Percentiles rank a stretch among this genome's conserved stretches.
Evolutionary conservation across 768 basidiomycete species (phyloP).

Genomic region (Chiua virens): DNA sequence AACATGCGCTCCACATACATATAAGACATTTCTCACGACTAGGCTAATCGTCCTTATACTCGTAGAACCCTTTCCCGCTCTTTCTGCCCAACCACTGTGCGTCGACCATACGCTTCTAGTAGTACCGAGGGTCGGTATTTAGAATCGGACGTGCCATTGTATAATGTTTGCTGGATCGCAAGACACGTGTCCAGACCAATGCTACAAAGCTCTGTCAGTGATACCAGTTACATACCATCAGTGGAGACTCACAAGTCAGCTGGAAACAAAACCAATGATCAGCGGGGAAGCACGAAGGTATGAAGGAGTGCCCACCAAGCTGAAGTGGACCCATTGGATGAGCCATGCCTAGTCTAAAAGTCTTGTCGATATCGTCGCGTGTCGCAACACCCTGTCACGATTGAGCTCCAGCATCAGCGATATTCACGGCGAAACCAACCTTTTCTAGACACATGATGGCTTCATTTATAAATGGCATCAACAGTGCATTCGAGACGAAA

Average conservation of each 20-base stretch:
- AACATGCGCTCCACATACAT: background rate
- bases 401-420: background rate
- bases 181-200: conserved; percentile 98
- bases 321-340: conserved; percentile 95
- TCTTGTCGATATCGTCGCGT: conserved; percentile 93
- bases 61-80: conserved; percentile 93
- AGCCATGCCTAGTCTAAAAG: conserved; percentile 89
- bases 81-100: conserved; percentile 93
- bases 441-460: conserved; percentile 94
- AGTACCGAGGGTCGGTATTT: conserved; percentile 93
- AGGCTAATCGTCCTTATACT: conserved; percentile 49
- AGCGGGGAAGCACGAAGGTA: background rate
- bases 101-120: conserved; percentile 93
- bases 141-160: conserved; percentile 86
- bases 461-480: conserved; percentile 99
- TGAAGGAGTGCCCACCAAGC: conserved; percentile 49
- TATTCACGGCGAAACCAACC: conserved; percentile 36
- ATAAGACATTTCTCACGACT: conserved; percentile 18
- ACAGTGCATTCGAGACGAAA: conserved; percentile 89
- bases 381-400: conserved; percentile 75
- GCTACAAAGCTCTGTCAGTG: conserved; percentile 38
- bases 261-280: conserved; percentile 12
- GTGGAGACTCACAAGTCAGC: conserved; percentile 32
- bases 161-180: conserved; percentile 87
- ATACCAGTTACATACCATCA: background rate